A percentile compares a stretch with the other conserved stretches of the same genome.
phyloP scores from a whole-genome alignment of 2,329 filamentous ascomycete species.

The Ceratocystis papillata region DNA sequence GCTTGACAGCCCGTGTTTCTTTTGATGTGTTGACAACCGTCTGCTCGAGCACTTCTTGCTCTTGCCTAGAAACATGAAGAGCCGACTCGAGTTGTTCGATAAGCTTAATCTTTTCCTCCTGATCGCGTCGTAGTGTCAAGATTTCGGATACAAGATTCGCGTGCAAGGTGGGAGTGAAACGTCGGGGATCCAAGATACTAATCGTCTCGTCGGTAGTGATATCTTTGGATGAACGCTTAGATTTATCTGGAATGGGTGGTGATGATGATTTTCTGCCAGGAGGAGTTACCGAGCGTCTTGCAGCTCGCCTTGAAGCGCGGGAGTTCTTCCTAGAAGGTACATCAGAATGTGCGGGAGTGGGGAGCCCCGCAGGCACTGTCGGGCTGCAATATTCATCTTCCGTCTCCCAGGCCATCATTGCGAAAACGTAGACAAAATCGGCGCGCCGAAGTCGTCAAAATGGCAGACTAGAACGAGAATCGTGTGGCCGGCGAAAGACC shows the following conservation, averaged over 20 bases:
- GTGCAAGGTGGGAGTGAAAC: constrained; percentile 90
- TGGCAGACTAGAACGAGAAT: too few species aligned
- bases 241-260: constrained; percentile 36
- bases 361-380: constrained; percentile 48
- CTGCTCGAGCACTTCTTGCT: constrained; percentile 60
- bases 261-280: constrained; percentile 47
- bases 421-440: not conserved
- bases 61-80: constrained; percentile 58
- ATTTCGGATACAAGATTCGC: constrained; percentile 94
- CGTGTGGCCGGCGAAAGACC: not conserved
- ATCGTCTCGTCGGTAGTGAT: constrained; percentile 56
- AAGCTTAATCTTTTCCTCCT: constrained; percentile 77
- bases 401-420: constrained; percentile 50
- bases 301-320: constrained; percentile 44
- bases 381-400: constrained; percentile 50
- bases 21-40: constrained; percentile 54
- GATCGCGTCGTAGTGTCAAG: constrained; percentile 69
- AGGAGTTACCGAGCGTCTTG: constrained; percentile 57
- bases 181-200: constrained; percentile 69
- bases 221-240: constrained; percentile 48
- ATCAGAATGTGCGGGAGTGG: constrained; percentile 42
- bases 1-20: constrained; percentile 69
- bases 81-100: constrained; percentile 75
- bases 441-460: not conserved
- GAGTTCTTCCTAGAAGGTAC: constrained; percentile 53